phyloP scores from a whole-genome alignment of 2,329 filamentous ascomycete genomes.

The Fusarium coffeatum region DNA sequence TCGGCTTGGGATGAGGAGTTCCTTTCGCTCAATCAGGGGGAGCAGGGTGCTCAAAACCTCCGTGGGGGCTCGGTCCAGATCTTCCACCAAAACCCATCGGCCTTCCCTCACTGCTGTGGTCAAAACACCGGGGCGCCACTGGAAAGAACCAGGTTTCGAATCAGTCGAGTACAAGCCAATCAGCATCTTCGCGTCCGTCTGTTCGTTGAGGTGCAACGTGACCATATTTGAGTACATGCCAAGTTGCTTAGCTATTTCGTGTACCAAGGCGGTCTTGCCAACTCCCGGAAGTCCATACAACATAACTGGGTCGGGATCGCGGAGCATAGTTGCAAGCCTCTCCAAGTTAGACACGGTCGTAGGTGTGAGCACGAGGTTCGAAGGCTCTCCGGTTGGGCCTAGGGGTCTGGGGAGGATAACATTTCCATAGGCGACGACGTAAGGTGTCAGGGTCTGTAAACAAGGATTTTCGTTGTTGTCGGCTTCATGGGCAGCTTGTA shows the following conservation, averaged over 20 bases:
- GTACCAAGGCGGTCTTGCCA: constrained; percentile 89
- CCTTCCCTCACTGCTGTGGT: constrained; percentile 95
- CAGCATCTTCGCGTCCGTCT: constrained; percentile 96
- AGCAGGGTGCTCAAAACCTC: constrained; percentile 94
- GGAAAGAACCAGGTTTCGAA: constrained; percentile 86
- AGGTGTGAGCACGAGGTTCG: constrained; percentile 72
- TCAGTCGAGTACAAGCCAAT: constrained; percentile 95
- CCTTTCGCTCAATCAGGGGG: constrained; percentile 91
- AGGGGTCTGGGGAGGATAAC: constrained; percentile 75
- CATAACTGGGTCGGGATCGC: constrained; percentile 76
- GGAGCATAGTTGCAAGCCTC: constrained; percentile 74
- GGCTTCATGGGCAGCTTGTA: constrained; percentile 43
- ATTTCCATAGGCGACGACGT: constrained; percentile 73
- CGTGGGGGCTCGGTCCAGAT: constrained; percentile 92
- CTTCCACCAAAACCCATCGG: constrained; percentile 96
- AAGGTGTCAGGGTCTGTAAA: constrained; percentile 64
- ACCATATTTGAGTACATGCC: constrained; percentile 86
- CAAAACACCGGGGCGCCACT: constrained; percentile 91
- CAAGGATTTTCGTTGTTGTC: constrained; percentile 21
- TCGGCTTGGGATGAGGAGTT: constrained; percentile 88
- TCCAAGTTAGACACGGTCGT: constrained; percentile 81
- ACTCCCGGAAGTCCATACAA: constrained; percentile 85
- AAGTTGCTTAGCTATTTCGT: constrained; percentile 82
- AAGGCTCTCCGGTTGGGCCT: constrained; percentile 59
- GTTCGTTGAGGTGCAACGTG: constrained; percentile 95